Percentiles rank a stretch among this genome's conserved stretches.
Evolutionary conservation across 139 green algal species (phyloP).

Genomic region (Desmodesmus armatus): DNA sequence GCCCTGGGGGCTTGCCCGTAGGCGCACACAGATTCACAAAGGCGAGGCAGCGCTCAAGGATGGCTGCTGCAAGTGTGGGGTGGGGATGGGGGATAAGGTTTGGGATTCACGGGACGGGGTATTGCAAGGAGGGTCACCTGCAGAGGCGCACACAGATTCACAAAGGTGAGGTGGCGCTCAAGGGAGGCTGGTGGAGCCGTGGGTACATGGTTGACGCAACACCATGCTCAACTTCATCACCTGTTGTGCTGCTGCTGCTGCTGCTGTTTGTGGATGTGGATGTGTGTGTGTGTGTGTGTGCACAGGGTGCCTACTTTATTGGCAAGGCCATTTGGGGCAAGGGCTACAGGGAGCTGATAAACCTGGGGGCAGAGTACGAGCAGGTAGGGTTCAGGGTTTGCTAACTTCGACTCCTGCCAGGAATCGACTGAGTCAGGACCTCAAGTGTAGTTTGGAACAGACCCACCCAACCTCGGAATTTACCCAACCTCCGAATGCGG

Average conservation of each 20-base stretch:
- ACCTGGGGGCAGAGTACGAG: conserved; percentile 60
- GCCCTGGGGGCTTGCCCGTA: neutral
- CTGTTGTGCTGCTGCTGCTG: conserved; percentile 13
- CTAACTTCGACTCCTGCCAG: neutral
- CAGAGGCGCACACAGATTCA: conserved; percentile 36
- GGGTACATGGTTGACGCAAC: conserved; percentile 74
- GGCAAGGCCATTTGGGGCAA: conserved; percentile 94
- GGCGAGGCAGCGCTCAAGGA: conserved; percentile 12
- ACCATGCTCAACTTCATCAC: no score
- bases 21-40: conserved; percentile 39
- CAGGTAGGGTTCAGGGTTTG: conserved; percentile 13
- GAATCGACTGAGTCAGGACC: no score
- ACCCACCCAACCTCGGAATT: no score
- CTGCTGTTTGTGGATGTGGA: neutral
- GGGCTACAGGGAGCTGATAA: conserved; percentile 93
- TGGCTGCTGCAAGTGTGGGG: neutral
- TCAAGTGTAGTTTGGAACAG: no score
- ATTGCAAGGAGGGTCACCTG: conserved; percentile 27
- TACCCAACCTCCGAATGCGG: no score
- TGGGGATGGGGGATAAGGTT: conserved; percentile 80
- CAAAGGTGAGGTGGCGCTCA: conserved; percentile 5
- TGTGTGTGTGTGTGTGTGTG: no score
- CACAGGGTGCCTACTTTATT: conserved; percentile 95
- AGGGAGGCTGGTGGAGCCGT: neutral
- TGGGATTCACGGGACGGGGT: conserved; percentile 85